Evolutionary conservation across 108 stramenopile genomes (phyloP), one percentile per base, ranked within the genome.

Genomic region (Hondaea fermentalgiana): DNA sequence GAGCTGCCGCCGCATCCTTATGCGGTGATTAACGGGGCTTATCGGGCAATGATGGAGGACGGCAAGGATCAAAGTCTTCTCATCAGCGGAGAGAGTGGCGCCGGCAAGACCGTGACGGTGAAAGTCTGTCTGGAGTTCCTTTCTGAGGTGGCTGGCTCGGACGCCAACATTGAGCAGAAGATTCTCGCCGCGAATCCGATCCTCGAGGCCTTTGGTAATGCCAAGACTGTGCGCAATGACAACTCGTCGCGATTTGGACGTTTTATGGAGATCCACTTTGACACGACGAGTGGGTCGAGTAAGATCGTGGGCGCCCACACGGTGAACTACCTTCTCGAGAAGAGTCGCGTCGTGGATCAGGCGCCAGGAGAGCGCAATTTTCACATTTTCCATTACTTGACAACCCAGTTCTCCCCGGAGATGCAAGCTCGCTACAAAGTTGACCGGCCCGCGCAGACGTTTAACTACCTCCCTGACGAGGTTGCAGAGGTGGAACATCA

Each of bases 131-230:
- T 95, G 64, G 93, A 93, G 90, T 94, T 93, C 87, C 59, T 95
- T 8, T 90, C 93, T 45, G 92, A 93, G 43, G 76, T 90, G n/a
- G 28, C 60, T 45, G n/a, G 47, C 1, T 88, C 88, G 95, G 96
- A 87, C 28, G 23, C 35, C 59, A 60, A 60, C 21, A 93, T 99
- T 83, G 97, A 99, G 96, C 93, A 97, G 88, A 95, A 96, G 44
- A 97, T 94, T 5, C 92, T 99, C 87, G 97, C 97, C 88, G 96
- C 97, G n/a, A 99, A 99, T 91, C 99, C 99, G 49, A 96, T 99
- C 45, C 89, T 99, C 60, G 99, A 99, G 92, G 97, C 98, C 23
- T 99, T 99, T 92, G 99, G 99, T 19, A 99, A 99, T 90, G 99
- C 99, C 91, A 96, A 97, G 89, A 99, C 99, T 5, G 94, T 99